phyloP scores from a whole-genome alignment of 192 early-diverging fungal genomes.

The Dissophora ornata region DNA sequence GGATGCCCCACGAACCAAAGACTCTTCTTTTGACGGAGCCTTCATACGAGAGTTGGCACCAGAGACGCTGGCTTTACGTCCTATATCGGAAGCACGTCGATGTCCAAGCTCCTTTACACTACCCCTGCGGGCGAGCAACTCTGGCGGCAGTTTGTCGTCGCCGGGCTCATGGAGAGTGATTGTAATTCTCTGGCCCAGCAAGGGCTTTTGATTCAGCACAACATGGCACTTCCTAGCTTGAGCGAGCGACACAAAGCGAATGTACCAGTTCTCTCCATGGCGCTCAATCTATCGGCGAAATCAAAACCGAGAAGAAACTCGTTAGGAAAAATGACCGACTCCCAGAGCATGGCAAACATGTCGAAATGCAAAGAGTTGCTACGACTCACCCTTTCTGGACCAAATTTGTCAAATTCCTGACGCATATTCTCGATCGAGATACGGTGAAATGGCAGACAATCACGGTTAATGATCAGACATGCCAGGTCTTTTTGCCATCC shows the following conservation, averaged over 20 bases:
- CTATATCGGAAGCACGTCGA: slow-evolving; percentile 33
- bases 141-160: slow-evolving; percentile 32
- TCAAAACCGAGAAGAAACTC: neutral
- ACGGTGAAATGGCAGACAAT: slow-evolving; percentile 59
- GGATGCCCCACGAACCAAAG: slow-evolving; percentile 54
- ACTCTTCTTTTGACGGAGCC: slow-evolving; percentile 34
- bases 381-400: slow-evolving; percentile 59
- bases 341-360: neutral
- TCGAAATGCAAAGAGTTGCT: neutral
- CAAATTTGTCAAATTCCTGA: slow-evolving; percentile 60
- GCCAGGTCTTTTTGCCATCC: slow-evolving; percentile 51
- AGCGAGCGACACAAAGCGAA: slow-evolving; percentile 59
- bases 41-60: slow-evolving; percentile 18
- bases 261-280: slow-evolving; percentile 66
- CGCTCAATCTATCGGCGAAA: slow-evolving; percentile 55
- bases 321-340: neutral
- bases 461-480: slow-evolving; percentile 59
- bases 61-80: slow-evolving; percentile 13
- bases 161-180: slow-evolving; percentile 53
- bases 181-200: slow-evolving; percentile 58
- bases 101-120: slow-evolving; percentile 25
- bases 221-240: slow-evolving; percentile 57
- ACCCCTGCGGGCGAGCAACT: slow-evolving; percentile 30
- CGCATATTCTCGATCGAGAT: slow-evolving; percentile 60
- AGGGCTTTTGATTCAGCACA: slow-evolving; percentile 42